phyloP scores from a whole-genome alignment of 176 grass and related monocot species.

The Raddia distichophylla region DNA sequence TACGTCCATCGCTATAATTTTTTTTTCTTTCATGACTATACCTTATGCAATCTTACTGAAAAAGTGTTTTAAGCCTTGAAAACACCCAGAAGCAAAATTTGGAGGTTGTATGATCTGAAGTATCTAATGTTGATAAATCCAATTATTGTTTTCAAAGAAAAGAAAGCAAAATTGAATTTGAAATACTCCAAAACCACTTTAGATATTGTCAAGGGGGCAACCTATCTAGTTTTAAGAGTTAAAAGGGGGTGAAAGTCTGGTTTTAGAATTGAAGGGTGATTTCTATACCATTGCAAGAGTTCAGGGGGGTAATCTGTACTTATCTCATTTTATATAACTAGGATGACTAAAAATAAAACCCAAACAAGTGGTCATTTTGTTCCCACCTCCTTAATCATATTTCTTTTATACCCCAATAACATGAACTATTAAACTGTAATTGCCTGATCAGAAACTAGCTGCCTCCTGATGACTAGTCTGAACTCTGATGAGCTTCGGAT shows the following conservation, averaged over 20 bases:
- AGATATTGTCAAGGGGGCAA: no score
- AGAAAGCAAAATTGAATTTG: no score
- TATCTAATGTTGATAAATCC: slow-evolving; percentile 44
- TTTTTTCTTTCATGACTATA: not conserved
- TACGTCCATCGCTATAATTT: not conserved
- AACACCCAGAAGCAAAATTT: slow-evolving; percentile 40
- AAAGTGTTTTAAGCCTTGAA: not conserved
- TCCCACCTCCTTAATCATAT: not conserved
- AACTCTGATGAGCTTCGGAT: slow-evolving; percentile 9
- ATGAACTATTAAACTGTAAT: not conserved
- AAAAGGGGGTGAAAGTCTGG: no score
- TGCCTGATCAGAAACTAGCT: not conserved
- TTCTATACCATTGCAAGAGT: no score
- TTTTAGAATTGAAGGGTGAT: no score
- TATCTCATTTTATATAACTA: not conserved
- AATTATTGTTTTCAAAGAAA: slow-evolving; percentile 54
- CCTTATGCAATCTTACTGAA: not conserved
- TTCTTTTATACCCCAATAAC: not conserved
- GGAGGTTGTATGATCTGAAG: slow-evolving; percentile 44
- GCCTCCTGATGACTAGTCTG: not conserved
- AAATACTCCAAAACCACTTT: no score
- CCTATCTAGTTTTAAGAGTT: no score
- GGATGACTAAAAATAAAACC: not conserved
- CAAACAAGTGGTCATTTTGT: not conserved
- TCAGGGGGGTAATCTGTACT: no score